phyloP scores from a whole-genome alignment of 2,329 filamentous ascomycete genomes.

The Exophiala dermatitidis region DNA sequence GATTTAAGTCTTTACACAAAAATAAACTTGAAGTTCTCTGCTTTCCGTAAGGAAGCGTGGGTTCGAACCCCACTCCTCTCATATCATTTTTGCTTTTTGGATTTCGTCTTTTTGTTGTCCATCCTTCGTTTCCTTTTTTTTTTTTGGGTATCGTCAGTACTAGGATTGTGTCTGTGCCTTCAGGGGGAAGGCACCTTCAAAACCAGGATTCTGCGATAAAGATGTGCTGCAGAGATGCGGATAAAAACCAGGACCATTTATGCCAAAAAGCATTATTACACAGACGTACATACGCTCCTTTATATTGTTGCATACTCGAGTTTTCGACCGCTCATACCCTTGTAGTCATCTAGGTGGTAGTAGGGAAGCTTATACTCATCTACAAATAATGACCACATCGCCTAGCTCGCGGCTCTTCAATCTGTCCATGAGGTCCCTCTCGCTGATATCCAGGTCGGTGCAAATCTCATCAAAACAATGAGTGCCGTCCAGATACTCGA shows the following conservation, averaged over 20 bases:
- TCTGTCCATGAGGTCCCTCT: constrained; percentile 39
- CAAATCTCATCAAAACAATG: constrained; percentile 47
- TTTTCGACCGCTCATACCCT: too few species aligned
- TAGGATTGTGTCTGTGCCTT: too few species aligned
- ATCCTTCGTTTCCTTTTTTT: background rate
- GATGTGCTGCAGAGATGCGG: too few species aligned
- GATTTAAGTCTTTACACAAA: constrained; percentile 8
- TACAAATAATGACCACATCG: constrained; percentile 42
- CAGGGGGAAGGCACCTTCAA: too few species aligned
- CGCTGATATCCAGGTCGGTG: constrained; percentile 44
- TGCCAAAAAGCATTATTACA: background rate
- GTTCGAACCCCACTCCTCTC: constrained; percentile 15
- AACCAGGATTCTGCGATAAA: background rate
- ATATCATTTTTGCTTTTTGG: background rate
- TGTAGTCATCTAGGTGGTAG: too few species aligned
- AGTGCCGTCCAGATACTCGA: constrained; percentile 41
- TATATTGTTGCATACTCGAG: too few species aligned
- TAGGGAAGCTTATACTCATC: constrained; percentile 40
- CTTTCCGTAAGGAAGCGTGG: constrained; percentile 15
- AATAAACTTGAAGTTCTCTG: constrained; percentile 4
- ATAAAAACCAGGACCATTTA: background rate
- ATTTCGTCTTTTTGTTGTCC: background rate
- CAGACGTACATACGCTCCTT: background rate
- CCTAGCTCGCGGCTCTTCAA: constrained; percentile 37
- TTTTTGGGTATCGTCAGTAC: too few species aligned